phyloP scores from a whole-genome alignment of 1,139 yeast species.

The Hansenula sp. region DNA sequence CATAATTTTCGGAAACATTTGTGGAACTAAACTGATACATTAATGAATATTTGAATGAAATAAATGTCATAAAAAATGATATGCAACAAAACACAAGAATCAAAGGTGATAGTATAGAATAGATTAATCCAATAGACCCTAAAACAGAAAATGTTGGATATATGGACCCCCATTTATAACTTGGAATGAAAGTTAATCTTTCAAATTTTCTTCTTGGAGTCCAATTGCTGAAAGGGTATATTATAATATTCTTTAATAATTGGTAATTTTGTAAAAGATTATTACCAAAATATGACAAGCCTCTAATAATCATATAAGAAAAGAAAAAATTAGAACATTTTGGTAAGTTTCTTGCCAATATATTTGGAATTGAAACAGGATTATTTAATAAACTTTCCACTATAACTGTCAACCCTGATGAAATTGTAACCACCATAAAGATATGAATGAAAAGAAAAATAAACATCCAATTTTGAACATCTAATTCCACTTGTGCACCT shows the following conservation, averaged over 20 bases:
- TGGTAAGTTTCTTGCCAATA: slow-evolving; percentile 72
- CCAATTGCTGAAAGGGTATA: slow-evolving; percentile 35
- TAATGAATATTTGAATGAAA: slow-evolving; percentile 68
- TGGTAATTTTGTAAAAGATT: slow-evolving; percentile 54
- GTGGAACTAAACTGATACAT: slow-evolving; percentile 46
- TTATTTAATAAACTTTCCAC: slow-evolving; percentile 60
- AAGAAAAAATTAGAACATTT: slow-evolving; percentile 80
- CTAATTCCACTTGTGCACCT: slow-evolving; percentile 52
- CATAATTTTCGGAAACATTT: slow-evolving; percentile 61
- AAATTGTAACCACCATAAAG: slow-evolving; percentile 78
- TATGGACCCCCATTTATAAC: slow-evolving; percentile 68
- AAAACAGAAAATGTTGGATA: slow-evolving; percentile 75
- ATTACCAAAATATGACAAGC: slow-evolving; percentile 68
- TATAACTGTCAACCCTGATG: slow-evolving; percentile 72
- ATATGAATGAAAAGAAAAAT: slow-evolving; percentile 74
- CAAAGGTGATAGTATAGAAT: slow-evolving; percentile 74
- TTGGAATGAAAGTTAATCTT: slow-evolving; percentile 39
- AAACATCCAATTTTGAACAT: slow-evolving; percentile 65
- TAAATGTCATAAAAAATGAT: slow-evolving; percentile 50
- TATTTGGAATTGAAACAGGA: slow-evolving; percentile 67
- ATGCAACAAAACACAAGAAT: slow-evolving; percentile 60
- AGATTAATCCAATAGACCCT: slow-evolving; percentile 73
- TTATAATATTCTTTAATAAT: slow-evolving; percentile 35
- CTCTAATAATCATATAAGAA: slow-evolving; percentile 67
- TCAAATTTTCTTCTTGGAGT: slow-evolving; percentile 59